These are phyloP conservation scores for Physaria fendleri DNA, from an alignment of 345 rosid species.

Conservation along the genomic window DNA sequence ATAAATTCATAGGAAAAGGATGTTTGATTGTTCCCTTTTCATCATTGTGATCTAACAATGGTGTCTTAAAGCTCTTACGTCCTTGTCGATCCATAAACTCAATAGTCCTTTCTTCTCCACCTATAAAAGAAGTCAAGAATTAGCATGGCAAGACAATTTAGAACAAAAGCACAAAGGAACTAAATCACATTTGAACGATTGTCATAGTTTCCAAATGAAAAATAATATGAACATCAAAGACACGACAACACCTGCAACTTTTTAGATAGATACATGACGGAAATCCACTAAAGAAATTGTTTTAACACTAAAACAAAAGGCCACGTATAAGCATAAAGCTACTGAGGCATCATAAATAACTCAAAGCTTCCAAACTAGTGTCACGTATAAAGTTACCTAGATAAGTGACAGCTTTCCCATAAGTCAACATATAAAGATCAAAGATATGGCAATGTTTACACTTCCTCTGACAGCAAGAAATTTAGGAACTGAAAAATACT, in stretches of 20 bases:
- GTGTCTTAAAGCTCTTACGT: constrained; percentile 50
- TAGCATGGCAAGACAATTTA: neutral
- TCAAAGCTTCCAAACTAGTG: neutral
- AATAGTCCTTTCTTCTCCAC: constrained; percentile 88
- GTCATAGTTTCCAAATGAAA: neutral
- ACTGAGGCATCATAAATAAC: neutral
- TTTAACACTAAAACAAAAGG: neutral
- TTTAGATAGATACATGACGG: neutral
- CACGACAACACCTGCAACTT: neutral
- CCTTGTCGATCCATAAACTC: constrained; percentile 92
- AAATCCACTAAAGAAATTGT: neutral
- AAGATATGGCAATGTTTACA: neutral
- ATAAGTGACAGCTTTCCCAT: neutral
- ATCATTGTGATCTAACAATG: constrained; percentile 51
- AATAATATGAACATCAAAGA: constrained; percentile 1
- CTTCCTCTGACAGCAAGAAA: neutral
- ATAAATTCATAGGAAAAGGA: constrained; percentile 80
- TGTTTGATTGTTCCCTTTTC: constrained; percentile 68
- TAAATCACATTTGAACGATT: neutral
- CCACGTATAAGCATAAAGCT: neutral
- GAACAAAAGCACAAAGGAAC: neutral
- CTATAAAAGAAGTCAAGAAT: constrained; percentile 28
- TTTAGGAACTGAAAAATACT: neutral
- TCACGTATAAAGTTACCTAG: neutral
- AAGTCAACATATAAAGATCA: neutral